Base-by-base conservation (phyloP, 164 flowering plant species). In the Aristolochia contorta region DNA sequence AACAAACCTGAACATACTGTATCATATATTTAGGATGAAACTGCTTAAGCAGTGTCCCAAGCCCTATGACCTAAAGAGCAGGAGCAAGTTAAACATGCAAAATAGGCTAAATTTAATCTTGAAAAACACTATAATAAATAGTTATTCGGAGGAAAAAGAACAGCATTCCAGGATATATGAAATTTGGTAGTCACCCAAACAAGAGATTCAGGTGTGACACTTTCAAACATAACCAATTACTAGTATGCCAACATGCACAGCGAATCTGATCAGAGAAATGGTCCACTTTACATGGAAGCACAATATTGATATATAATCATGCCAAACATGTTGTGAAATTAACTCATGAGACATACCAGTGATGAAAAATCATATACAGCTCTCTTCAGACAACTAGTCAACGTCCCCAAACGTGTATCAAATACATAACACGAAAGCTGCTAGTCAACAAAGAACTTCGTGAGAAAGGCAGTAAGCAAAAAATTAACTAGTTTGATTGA, bases 21-120 rank as follows among this genome's bases (percentile, higher is more conserved):
- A 23, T 54, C 18, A 63, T 37, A 56, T 25, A 59, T 19, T 47
- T 24, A 47, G 66, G 66, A 63, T 66, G 52, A 56, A 66, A 66
- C 53, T 71, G 74, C 67, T 61, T 48, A 63, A 71, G 65, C 58
- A 71, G 66, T 20, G 70, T 66, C 55, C 74, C 70, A 51, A 71
- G 50, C 59, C 74, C 74, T 30, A 67, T 59, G 22, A 67, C 66
- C 73, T 70, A 50, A 51, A 62, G 53, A 54, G 33, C 12, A 57
- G 57, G 43, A 46, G 13, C n/a, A n/a, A n/a, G n/a, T n/a, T n/a
- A n/a, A n/a, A n/a, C n/a, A n/a, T n/a, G n/a, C n/a, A n/a, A n/a
- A n/a, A n/a, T n/a, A n/a, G n/a, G 16, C 33, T 20, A 8, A 5
- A 23, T 33, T 33, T 57, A 4, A 37, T 48, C n/a, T 15, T 3